These are phyloP conservation scores for Arbutus unedo DNA, from an alignment of 148 eudicot genomes.

Conservation along the genomic window DNA sequence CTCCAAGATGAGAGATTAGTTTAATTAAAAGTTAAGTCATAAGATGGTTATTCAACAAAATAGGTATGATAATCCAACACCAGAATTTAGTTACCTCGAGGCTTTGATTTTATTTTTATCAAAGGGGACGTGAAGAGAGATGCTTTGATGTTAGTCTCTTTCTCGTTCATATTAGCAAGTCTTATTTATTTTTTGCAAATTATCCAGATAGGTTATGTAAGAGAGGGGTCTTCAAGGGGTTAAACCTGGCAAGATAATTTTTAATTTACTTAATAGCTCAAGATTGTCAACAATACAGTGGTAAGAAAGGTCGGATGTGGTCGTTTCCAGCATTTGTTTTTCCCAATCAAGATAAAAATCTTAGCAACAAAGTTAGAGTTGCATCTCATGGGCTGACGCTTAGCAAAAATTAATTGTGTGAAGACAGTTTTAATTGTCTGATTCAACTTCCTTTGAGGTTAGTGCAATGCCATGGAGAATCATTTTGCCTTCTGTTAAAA, in stretches of 20 bases:
- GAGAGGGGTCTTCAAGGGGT: background rate
- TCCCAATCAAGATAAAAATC: background rate
- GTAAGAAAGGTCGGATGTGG: background rate
- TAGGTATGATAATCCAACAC: background rate
- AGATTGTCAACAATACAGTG: background rate
- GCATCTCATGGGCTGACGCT: background rate
- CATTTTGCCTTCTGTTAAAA: background rate
- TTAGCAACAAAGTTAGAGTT: background rate
- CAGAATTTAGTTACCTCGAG: background rate
- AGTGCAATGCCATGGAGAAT: too few species aligned
- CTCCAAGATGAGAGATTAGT: background rate
- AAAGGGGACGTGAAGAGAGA: background rate
- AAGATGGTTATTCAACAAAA: background rate
- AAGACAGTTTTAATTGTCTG: background rate
- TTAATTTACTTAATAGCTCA: background rate
- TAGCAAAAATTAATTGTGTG: background rate
- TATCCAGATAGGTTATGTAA: background rate
- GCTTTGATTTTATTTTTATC: background rate
- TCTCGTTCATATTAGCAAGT: background rate
- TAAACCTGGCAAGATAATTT: background rate
- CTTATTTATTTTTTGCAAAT: background rate
- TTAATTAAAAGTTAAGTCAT: background rate
- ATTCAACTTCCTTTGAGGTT: background rate
- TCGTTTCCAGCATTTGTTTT: background rate
- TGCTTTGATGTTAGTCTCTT: background rate